Percentiles rank a stretch among this genome's conserved stretches.
Conservation (phyloP, 2,329 filamentous ascomycete species). For the Sclerotinia sclerotiorum region DNA sequence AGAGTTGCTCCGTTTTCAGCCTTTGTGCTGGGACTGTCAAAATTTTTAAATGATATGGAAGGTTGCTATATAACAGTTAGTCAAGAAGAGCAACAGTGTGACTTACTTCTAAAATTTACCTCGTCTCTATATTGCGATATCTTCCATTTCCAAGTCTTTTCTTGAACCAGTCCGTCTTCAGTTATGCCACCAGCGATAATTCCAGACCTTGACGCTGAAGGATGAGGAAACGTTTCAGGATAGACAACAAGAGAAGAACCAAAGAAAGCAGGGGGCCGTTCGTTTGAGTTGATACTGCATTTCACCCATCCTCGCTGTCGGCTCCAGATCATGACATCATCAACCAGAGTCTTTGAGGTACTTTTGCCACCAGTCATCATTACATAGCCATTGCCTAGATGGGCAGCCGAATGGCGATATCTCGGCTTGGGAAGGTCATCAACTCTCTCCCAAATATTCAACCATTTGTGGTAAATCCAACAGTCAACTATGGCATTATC, state of each 20-base stretch:
- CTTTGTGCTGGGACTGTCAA: neutral
- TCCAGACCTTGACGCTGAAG: constrained; percentile 49
- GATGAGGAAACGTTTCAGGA: constrained; percentile 27
- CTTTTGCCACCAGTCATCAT: constrained; percentile 39
- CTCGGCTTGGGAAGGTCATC: constrained; percentile 67
- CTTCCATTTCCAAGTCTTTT: constrained; percentile 25
- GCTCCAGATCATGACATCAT: constrained; percentile 37
- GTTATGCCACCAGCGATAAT: constrained; percentile 70
- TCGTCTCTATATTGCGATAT: constrained; percentile 42
- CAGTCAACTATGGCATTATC: constrained; percentile 67
- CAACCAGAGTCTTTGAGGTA: constrained; percentile 34
- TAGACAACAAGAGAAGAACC: constrained; percentile 32
- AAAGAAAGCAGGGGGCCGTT: constrained; percentile 28
- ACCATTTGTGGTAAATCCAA: constrained; percentile 65
- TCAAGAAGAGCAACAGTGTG: neutral
- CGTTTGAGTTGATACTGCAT: constrained; percentile 28
- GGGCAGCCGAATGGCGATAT: constrained; percentile 70
- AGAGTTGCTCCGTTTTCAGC: constrained; percentile 17
- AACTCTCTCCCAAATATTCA: constrained; percentile 59
- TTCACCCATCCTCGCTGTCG: constrained; percentile 36
- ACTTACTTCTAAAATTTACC: constrained; percentile 24
- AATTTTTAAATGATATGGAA: neutral
- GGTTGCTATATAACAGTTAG: constrained; percentile 11
- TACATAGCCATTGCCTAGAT: constrained; percentile 52
- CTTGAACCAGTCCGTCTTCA: constrained; percentile 15